phyloP scores from a whole-genome alignment of 257 asterid genomes.

The Solanum habrochaites region DNA sequence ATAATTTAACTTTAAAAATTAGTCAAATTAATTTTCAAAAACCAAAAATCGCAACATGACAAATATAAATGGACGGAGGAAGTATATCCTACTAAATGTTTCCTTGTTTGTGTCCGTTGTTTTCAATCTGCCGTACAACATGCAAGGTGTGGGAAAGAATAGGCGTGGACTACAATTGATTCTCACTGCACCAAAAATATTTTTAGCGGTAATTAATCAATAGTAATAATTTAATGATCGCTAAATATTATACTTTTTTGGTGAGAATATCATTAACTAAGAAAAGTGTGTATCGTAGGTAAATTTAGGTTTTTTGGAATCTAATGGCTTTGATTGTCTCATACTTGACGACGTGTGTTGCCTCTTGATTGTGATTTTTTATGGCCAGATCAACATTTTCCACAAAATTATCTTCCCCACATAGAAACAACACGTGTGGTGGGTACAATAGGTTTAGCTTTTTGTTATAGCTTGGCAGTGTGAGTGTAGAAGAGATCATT shows the following conservation, averaged over 20 bases:
- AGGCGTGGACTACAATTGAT: not conserved
- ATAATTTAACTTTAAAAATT: too few species aligned
- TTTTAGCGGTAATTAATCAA: fast-evolving
- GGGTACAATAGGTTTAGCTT: not conserved
- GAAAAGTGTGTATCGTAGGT: not conserved
- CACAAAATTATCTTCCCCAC: not conserved
- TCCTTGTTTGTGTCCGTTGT: not conserved
- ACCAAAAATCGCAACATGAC: too few species aligned
- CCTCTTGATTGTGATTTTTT: not conserved
- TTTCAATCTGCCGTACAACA: not conserved
- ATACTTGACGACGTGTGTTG: not conserved
- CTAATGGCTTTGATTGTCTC: not conserved
- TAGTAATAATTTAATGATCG: too few species aligned
- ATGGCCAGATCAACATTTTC: not conserved
- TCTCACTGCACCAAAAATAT: not conserved
- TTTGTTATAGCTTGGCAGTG: not conserved
- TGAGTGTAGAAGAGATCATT: not conserved
- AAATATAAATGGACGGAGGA: too few species aligned
- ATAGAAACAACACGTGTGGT: not conserved
- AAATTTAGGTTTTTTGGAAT: not conserved
- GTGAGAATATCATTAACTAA: too few species aligned
- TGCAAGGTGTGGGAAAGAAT: not conserved
- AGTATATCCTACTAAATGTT: not conserved
- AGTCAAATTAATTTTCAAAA: too few species aligned
- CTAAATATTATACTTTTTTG: too few species aligned